Evolutionary conservation across 2,329 filamentous ascomycete genomes (phyloP).

Genomic region (Penicillium sp.): DNA sequence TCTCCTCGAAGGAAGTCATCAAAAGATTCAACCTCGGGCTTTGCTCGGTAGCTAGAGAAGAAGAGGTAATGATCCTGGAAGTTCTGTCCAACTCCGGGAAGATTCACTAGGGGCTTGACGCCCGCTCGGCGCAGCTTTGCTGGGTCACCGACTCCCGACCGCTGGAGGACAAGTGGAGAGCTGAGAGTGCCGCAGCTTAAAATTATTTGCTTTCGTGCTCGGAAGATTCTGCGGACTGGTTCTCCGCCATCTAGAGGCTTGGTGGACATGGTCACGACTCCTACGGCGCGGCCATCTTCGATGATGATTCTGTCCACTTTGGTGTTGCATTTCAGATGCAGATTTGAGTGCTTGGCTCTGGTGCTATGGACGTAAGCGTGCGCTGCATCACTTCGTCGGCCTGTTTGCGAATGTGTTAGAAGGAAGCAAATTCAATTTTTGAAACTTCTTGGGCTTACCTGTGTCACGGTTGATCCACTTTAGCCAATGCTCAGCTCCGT

Average conservation of each 20-base stretch:
- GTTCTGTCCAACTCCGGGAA: constrained; percentile 73
- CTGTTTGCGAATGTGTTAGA: constrained; percentile 48
- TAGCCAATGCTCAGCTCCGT: constrained; percentile 78
- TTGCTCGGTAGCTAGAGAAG: constrained; percentile 70
- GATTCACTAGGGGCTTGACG: constrained; percentile 68
- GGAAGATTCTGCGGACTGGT: constrained; percentile 59
- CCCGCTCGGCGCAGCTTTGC: constrained; percentile 69
- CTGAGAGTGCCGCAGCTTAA: constrained; percentile 72
- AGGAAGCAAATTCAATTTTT: background rate
- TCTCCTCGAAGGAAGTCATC: constrained; percentile 78
- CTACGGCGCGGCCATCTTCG: constrained; percentile 70
- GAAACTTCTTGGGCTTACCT: constrained; percentile 37
- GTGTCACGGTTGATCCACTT: constrained; percentile 75
- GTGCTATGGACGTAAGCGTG: constrained; percentile 79
- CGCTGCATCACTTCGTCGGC: constrained; percentile 73
- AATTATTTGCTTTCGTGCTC: constrained; percentile 72
- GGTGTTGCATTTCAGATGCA: constrained; percentile 73
- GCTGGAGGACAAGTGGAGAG: constrained; percentile 72
- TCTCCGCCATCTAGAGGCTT: constrained; percentile 65
- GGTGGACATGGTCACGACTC: constrained; percentile 68
- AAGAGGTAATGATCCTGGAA: constrained; percentile 77
- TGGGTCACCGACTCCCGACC: constrained; percentile 72
- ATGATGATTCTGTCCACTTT: constrained; percentile 77
- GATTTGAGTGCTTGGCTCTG: constrained; percentile 66
- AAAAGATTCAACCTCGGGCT: constrained; percentile 74